Percentiles rank a stretch among this genome's conserved stretches.
phyloP scores from a whole-genome alignment of 257 asterid genomes.

The Echium plantagineum region DNA sequence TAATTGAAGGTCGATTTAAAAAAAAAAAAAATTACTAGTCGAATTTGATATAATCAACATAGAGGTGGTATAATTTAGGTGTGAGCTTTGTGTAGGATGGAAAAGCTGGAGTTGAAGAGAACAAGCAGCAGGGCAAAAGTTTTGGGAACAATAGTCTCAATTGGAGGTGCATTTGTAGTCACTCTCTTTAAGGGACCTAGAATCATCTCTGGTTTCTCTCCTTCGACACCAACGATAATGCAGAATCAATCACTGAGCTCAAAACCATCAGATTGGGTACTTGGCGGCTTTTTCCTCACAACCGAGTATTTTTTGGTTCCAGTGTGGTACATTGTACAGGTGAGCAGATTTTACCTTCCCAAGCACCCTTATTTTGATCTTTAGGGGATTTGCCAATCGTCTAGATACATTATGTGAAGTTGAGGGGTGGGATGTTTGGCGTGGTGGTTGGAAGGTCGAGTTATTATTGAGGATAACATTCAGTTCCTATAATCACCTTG shows the following conservation, averaged over 20 bases:
- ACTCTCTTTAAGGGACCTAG: conserved; percentile 73
- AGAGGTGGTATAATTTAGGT: not conserved
- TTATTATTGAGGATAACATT: too few species aligned
- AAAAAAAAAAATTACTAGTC: too few species aligned
- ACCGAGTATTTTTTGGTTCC: conserved; percentile 69
- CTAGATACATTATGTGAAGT: too few species aligned
- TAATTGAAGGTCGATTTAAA: too few species aligned
- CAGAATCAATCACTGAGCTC: conserved; percentile 13
- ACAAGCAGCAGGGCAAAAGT: conserved; percentile 62
- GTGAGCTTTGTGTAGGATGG: conserved; percentile 50
- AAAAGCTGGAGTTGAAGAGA: conserved; percentile 47
- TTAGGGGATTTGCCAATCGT: too few species aligned
- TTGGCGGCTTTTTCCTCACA: conserved; percentile 62
- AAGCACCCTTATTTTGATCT: too few species aligned
- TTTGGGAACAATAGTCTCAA: conserved; percentile 58
- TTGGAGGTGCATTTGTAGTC: conserved; percentile 71
- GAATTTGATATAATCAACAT: too few species aligned
- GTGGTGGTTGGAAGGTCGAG: too few species aligned
- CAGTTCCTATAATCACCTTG: too few species aligned
- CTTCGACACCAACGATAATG: conserved; percentile 7
- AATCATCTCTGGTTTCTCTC: conserved; percentile 17
- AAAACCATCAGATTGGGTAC: conserved; percentile 52
- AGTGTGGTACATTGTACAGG: conserved; percentile 89
- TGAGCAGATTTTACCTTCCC: conserved; percentile 10
- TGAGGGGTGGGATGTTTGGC: too few species aligned